These are phyloP conservation scores for Tubosaeta brunneosetosa DNA, from an alignment of 768 basidiomycete species.

Conservation along the genomic window DNA sequence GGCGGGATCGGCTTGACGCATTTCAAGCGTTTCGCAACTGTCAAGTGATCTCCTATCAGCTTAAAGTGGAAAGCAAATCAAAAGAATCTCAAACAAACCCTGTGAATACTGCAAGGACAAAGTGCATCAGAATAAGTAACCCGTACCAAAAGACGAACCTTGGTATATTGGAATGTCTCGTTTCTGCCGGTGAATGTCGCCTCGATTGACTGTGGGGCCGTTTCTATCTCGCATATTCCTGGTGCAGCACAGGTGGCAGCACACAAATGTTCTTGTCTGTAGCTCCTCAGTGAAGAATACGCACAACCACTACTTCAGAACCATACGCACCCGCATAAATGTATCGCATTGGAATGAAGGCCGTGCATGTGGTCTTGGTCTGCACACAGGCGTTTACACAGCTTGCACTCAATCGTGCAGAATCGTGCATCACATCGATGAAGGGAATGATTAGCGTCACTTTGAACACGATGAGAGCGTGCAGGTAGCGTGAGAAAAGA, in stretches of 20 bases:
- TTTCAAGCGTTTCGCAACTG: slow-evolving; percentile 47
- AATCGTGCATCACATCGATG: slow-evolving; percentile 50
- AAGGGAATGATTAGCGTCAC: slow-evolving; percentile 40
- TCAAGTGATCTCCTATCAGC: background rate
- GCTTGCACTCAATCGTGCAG: slow-evolving; percentile 50
- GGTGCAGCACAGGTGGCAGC: slow-evolving; percentile 36
- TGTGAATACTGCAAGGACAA: slow-evolving; percentile 43
- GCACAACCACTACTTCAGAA: background rate
- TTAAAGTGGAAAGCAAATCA: background rate
- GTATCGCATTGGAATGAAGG: slow-evolving; percentile 34
- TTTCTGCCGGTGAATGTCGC: slow-evolving; percentile 58
- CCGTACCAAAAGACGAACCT: slow-evolving; percentile 34
- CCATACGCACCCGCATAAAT: slow-evolving; percentile 51
- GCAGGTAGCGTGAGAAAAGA: background rate
- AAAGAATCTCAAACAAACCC: slow-evolving; percentile 29
- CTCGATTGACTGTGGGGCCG: slow-evolving; percentile 50
- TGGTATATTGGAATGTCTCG: slow-evolving; percentile 62
- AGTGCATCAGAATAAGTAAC: background rate
- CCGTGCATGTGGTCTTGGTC: slow-evolving; percentile 49
- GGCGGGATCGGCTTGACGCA: slow-evolving; percentile 46
- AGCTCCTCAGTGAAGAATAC: background rate
- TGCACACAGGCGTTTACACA: slow-evolving; percentile 37
- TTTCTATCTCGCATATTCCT: slow-evolving; percentile 56
- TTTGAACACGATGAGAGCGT: slow-evolving; percentile 17
- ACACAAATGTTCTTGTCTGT: slow-evolving; percentile 25